Conservation (phyloP, 2,329 filamentous ascomycete species). For the Colletotrichum camelliae region DNA sequence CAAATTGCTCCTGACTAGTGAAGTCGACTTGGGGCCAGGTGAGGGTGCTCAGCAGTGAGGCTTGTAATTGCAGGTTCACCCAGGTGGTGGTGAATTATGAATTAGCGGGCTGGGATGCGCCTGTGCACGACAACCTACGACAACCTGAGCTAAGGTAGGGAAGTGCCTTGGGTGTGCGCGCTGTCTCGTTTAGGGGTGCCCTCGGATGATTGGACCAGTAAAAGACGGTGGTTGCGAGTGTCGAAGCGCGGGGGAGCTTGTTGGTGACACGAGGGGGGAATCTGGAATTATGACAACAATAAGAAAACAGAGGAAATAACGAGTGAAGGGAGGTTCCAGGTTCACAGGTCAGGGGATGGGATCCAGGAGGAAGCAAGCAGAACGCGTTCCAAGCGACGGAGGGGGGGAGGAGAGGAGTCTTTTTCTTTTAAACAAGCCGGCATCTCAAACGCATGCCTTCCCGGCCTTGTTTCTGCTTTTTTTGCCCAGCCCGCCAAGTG, state of each 20-base stretch:
- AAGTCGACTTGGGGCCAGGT: background rate
- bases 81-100: background rate
- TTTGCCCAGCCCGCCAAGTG: slow-evolving; percentile 14
- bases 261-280: background rate
- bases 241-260: background rate
- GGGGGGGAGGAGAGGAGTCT: slow-evolving; percentile 4
- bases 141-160: background rate
- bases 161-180: background rate
- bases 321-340: slow-evolving; percentile 12
- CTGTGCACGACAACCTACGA: slow-evolving; percentile 5
- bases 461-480: slow-evolving; percentile 8
- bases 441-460: slow-evolving; percentile 12
- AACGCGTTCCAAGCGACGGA: background rate
- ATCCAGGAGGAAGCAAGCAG: slow-evolving; percentile 1
- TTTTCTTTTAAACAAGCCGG: slow-evolving; percentile 12
- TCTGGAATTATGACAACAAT: background rate
- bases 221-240: background rate
- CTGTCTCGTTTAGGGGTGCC: background rate
- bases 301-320: background rate
- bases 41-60: background rate
- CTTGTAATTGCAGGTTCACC: slow-evolving; percentile 14
- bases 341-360: slow-evolving; percentile 6
- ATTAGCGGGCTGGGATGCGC: slow-evolving; percentile 3
- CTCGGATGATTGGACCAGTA: slow-evolving; percentile 10
- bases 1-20: background rate